Conservation (phyloP, 306 rosid species). For the Trifolium subterraneum region DNA sequence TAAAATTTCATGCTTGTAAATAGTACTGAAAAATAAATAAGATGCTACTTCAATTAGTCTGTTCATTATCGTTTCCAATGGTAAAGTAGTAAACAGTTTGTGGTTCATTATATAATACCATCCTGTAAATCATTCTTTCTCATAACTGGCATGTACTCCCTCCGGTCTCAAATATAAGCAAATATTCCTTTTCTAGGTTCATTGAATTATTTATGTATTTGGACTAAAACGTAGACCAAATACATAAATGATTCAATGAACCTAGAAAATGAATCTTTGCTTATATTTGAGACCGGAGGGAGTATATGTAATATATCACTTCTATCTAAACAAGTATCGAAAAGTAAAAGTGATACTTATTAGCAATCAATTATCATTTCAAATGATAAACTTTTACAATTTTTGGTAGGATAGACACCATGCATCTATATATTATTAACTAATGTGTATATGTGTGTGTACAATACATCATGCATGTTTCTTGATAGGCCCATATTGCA, state of each 20-base stretch:
- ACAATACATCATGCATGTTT: background rate
- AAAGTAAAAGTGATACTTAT: background rate
- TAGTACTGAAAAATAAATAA: background rate
- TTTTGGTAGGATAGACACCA: background rate
- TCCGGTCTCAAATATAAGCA: no score
- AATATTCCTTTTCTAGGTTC: no score
- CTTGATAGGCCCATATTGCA: background rate
- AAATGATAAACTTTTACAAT: background rate
- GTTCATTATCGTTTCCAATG: background rate
- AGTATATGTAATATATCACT: background rate
- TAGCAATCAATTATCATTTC: background rate
- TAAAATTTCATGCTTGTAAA: no score
- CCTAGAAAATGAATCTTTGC: no score
- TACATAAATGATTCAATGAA: no score
- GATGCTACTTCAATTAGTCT: conserved; percentile 2
- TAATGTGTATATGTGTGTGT: background rate
- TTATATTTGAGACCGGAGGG: no score
- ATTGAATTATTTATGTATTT: no score
- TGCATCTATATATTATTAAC: conserved; percentile 30
- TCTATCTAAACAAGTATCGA: conserved; percentile 11
- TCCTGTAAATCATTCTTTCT: background rate
- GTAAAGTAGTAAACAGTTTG: background rate
- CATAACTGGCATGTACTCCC: background rate
- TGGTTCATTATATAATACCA: background rate
- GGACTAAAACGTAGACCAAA: no score